Evolutionary conservation across 2,329 filamentous ascomycete genomes (phyloP), one percentile per base, ranked within the genome.

Genomic region (Hypoxylon rubiginosum): DNA sequence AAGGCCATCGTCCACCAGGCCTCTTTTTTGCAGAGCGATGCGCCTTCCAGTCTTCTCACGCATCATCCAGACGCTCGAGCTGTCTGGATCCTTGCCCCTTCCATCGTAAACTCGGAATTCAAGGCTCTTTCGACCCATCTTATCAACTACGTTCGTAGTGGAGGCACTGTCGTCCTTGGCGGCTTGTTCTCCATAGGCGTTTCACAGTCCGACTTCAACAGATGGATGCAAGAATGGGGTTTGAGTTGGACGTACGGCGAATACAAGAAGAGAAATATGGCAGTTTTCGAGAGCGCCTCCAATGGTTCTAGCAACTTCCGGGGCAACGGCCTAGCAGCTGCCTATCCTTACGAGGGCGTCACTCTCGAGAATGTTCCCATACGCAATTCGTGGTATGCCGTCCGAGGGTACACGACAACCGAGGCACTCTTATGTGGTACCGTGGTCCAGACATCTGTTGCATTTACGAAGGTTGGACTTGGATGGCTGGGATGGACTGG

Each of bases 401-500:
- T 41, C 11, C 21, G 24, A 3, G 50, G 41, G 10, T 19, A 24
- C 24, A 32, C 39, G 3, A 39, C 17, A 2, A 54, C 39, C 21
- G 50, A 60, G n/a, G n/a, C n/a, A n/a, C n/a, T n/a, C n/a, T n/a
- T n/a, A n/a, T n/a, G n/a, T n/a, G n/a, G n/a, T n/a, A n/a, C n/a
- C n/a, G 4, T 34, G 15, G 52, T 41, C 9, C 15, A 56, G 21
- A 56, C 58, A 32, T 55, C 58, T 21, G 24, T 62, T 28, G 58
- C 58, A 4, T 62, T 56, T 17, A 24, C 28, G 1, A 62, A 45
- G 32, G 45, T 56, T 51, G 52, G 59, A 1, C 9, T 21, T 4
- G 59, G 59, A 24, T 62, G 52, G 52, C 17, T 62, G 39, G 59
- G 59, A 36, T 62, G 34, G 34, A 57, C 46, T 6, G 52, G 59